Conservation (phyloP, 352 stramenopile species). For the Phytophthora pisi region DNA sequence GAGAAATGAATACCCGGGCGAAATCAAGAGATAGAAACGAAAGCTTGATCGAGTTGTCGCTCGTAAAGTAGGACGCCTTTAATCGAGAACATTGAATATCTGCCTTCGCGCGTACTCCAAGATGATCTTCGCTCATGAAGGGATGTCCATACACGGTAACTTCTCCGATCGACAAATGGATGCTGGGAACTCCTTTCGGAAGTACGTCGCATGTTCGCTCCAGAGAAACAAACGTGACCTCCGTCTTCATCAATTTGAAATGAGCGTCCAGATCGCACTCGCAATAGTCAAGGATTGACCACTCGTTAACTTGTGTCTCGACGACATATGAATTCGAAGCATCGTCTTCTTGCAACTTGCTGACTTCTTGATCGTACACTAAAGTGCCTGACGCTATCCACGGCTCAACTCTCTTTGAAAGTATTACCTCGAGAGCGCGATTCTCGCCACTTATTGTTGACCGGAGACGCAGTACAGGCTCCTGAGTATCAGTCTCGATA, state of each 20-base stretch:
- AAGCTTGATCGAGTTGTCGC: conserved; percentile 22
- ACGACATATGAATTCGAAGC: background rate
- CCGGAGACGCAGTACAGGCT: conserved; percentile 9
- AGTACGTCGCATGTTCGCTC: conserved; percentile 51
- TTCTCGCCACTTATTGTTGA: conserved; percentile 27
- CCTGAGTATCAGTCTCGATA: conserved; percentile 9
- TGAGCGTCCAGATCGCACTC: conserved; percentile 60
- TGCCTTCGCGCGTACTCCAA: conserved; percentile 67
- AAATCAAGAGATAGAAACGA: conserved; percentile 74
- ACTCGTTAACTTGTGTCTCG: conserved; percentile 1
- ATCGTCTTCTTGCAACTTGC: conserved; percentile 1
- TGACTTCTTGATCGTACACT: conserved; percentile 11
- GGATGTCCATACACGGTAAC: conserved; percentile 63
- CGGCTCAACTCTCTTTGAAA: conserved; percentile 30
- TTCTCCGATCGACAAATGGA: conserved; percentile 58
- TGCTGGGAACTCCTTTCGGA: conserved; percentile 48
- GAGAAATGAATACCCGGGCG: conserved; percentile 62
- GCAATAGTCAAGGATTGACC: conserved; percentile 22
- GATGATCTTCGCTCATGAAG: conserved; percentile 47
- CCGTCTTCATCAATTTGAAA: conserved; percentile 59
- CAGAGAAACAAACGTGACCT: conserved; percentile 43
- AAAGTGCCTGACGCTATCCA: conserved; percentile 33
- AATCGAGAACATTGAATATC: conserved; percentile 69
- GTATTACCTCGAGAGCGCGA: conserved; percentile 21
- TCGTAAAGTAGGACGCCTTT: conserved; percentile 48